These are phyloP conservation scores for Aspergillus sp. DNA, from an alignment of 2,329 filamentous ascomycete species.

Conservation along the genomic window DNA sequence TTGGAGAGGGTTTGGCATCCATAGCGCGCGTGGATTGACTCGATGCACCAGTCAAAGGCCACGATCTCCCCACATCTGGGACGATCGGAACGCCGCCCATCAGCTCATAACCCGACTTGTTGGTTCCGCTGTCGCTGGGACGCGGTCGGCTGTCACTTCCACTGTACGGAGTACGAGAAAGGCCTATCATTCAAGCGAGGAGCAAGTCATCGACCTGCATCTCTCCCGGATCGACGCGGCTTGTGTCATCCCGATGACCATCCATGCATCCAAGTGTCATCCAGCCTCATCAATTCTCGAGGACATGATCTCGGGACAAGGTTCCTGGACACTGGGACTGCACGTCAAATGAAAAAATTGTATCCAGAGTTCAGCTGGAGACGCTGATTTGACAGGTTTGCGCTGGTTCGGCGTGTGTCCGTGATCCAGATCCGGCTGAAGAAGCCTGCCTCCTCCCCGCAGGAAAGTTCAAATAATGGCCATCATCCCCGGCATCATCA, in stretches of 20 bases:
- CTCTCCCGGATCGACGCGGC: no score
- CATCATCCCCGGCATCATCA: constrained; percentile 10
- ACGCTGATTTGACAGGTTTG: background rate
- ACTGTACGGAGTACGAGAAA: background rate
- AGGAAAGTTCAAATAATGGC: constrained; percentile 6
- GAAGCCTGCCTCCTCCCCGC: background rate
- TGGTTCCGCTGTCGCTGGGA: constrained; percentile 6
- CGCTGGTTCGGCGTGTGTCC: constrained; percentile 2
- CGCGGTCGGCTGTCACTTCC: background rate
- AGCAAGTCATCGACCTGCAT: no score
- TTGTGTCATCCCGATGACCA: no score
- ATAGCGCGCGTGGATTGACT: constrained; percentile 11
- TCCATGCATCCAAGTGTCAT: no score
- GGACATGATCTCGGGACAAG: no score
- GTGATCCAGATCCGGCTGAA: background rate
- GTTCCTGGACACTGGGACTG: no score
- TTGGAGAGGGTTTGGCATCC: constrained; percentile 5
- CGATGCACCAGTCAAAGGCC: constrained; percentile 10
- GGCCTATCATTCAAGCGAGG: background rate
- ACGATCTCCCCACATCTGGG: constrained; percentile 11
- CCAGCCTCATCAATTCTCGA: no score
- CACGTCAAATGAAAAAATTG: no score
- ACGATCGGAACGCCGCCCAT: constrained; percentile 17
- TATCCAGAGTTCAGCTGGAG: no score
- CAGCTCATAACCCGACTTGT: constrained; percentile 10